Evolutionary conservation across 73 alveolate genomes (phyloP).

Genomic region (Effrenium voratum): DNA sequence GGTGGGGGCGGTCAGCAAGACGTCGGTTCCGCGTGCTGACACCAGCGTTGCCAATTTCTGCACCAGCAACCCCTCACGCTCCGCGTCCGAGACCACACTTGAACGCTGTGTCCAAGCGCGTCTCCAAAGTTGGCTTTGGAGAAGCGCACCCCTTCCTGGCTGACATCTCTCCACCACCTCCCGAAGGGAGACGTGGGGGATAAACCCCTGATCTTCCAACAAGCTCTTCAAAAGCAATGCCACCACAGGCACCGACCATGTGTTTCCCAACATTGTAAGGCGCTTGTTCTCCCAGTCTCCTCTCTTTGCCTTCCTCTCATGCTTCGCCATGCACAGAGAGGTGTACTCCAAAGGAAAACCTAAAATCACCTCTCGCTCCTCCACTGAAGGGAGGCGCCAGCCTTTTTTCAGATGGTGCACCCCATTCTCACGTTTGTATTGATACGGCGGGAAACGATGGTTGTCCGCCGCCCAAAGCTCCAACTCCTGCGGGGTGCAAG

Average conservation of each 20-base stretch:
- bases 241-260: background rate
- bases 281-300: background rate
- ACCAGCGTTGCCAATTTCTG: background rate
- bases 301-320: background rate
- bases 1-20: background rate
- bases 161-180: background rate
- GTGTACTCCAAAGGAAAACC: background rate
- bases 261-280: background rate
- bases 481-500: background rate
- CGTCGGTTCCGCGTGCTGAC: background rate
- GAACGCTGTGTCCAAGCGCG: background rate
- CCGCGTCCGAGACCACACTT: background rate
- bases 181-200: background rate
- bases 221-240: background rate
- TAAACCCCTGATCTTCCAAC: background rate
- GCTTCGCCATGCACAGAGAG: background rate
- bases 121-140: too few species aligned
- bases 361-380: background rate
- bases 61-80: background rate
- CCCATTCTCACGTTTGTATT: background rate
- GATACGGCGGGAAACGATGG: background rate
- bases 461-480: background rate
- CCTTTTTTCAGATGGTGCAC: background rate
- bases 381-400: background rate
- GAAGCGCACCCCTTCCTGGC: background rate